phyloP scores from a whole-genome alignment of 306 rosid species.

The Trifolium pratense region DNA sequence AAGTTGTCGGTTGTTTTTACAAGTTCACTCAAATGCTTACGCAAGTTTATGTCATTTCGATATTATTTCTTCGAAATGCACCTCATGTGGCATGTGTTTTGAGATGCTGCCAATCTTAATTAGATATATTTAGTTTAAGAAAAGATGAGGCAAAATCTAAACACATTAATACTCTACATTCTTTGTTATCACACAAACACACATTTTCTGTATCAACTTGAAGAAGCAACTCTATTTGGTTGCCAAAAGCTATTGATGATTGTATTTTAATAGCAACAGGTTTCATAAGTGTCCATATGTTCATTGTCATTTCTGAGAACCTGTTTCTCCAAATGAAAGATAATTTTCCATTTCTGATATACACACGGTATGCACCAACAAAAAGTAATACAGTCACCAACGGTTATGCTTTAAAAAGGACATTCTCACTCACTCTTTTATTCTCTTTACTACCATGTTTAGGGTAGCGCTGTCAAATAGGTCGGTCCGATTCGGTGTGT shows the following conservation, averaged over 20 bases:
- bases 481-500: too few species aligned
- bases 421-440: too few species aligned
- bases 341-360: background rate
- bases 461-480: too few species aligned
- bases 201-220: background rate
- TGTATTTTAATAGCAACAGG: conserved; percentile 11
- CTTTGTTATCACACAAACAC: background rate
- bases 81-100: background rate
- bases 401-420: too few species aligned
- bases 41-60: background rate
- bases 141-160: background rate
- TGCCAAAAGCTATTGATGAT: background rate
- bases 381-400: too few species aligned
- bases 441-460: too few species aligned
- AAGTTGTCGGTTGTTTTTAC: background rate
- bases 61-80: background rate
- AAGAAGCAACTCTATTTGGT: background rate
- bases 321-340: background rate
- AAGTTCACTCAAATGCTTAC: background rate
- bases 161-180: background rate
- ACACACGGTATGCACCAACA: too few species aligned
- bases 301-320: background rate
- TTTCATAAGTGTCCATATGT: background rate
- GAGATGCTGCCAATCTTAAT: background rate
- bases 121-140: background rate